Evolutionary conservation across 805 yeast species (phyloP).

Genomic region (Wickerhamiella domercqiae): DNA sequence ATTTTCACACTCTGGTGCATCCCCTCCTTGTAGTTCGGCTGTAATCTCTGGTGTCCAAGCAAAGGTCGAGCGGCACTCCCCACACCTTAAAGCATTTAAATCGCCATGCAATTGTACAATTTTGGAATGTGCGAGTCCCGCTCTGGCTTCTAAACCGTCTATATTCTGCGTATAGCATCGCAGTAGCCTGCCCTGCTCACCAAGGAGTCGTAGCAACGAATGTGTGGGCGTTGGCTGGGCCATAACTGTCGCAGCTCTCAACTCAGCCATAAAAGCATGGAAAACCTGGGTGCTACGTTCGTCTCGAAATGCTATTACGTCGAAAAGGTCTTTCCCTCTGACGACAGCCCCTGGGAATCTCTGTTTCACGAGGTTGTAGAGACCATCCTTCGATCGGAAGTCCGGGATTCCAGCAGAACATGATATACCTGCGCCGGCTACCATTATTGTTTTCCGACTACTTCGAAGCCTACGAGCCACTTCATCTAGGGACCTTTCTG

Average conservation of each 20-base stretch:
- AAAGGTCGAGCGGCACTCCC: slow-evolving; percentile 42
- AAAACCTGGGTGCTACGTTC: slow-evolving; percentile 53
- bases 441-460: slow-evolving; percentile 30
- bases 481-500: slow-evolving; percentile 9
- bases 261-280: slow-evolving; percentile 74
- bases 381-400: slow-evolving; percentile 70
- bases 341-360: slow-evolving; percentile 46
- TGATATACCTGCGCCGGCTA: slow-evolving; percentile 95
- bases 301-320: slow-evolving; percentile 62
- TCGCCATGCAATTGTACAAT: slow-evolving; percentile 90
- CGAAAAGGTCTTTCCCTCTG: slow-evolving; percentile 84
- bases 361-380: slow-evolving; percentile 56
- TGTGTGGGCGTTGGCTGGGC: slow-evolving; percentile 83
- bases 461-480: slow-evolving; percentile 12
- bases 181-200: slow-evolving; percentile 48
- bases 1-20: slow-evolving; percentile 58
- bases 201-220: slow-evolving; percentile 46
- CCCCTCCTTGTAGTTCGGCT: slow-evolving; percentile 39
- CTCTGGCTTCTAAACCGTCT: slow-evolving; percentile 63
- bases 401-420: slow-evolving; percentile 97
- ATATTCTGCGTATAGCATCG: slow-evolving; percentile 92
- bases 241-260: slow-evolving; percentile 43
- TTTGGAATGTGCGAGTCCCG: slow-evolving; percentile 40
- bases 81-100: slow-evolving; percentile 60
- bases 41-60: slow-evolving; percentile 47